These are phyloP conservation scores for Phytopythium cucurbitacearum DNA, from an alignment of 352 stramenopile genomes.

Conservation along the genomic window DNA sequence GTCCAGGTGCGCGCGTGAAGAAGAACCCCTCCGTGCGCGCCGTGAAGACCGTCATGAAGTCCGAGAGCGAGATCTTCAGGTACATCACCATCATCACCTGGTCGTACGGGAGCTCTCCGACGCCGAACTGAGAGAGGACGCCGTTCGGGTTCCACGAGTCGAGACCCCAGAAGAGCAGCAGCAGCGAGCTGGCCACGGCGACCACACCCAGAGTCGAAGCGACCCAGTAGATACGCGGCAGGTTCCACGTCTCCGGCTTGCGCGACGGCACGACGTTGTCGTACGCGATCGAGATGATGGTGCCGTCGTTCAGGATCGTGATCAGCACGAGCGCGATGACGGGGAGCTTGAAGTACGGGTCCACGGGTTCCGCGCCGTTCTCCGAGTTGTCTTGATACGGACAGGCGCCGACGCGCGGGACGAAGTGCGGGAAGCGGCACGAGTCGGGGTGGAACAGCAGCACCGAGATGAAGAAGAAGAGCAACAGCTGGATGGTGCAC, in stretches of 20 bases:
- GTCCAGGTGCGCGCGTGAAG: constrained; percentile 65
- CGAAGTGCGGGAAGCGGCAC: constrained; percentile 71
- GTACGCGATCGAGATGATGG: constrained; percentile 90
- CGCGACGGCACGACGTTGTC: constrained; percentile 81
- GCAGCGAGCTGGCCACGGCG: constrained; percentile 74
- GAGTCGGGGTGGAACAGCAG: constrained; percentile 83
- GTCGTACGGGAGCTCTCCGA: constrained; percentile 79
- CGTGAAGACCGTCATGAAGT: constrained; percentile 93
- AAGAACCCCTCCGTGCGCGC: constrained; percentile 83
- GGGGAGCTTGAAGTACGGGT: constrained; percentile 89
- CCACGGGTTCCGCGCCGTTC: constrained; percentile 39
- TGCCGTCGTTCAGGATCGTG: constrained; percentile 93
- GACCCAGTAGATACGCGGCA: constrained; percentile 60
- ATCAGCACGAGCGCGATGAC: constrained; percentile 93
- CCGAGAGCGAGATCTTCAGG: constrained; percentile 92
- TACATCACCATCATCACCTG: constrained; percentile 93
- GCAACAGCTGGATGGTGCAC: constrained; percentile 87
- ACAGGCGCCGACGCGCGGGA: constrained; percentile 45
- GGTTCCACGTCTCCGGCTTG: constrained; percentile 66
- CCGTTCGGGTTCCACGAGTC: constrained; percentile 79
- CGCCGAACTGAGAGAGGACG: constrained; percentile 46
- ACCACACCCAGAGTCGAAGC: constrained; percentile 59
- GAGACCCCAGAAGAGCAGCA: constrained; percentile 83
- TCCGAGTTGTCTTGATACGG: constrained; percentile 33
- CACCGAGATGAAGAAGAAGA: constrained; percentile 94